Base-by-base conservation (phyloP, 805 yeast species). In the Suhomyces kilbournensis region DNA sequence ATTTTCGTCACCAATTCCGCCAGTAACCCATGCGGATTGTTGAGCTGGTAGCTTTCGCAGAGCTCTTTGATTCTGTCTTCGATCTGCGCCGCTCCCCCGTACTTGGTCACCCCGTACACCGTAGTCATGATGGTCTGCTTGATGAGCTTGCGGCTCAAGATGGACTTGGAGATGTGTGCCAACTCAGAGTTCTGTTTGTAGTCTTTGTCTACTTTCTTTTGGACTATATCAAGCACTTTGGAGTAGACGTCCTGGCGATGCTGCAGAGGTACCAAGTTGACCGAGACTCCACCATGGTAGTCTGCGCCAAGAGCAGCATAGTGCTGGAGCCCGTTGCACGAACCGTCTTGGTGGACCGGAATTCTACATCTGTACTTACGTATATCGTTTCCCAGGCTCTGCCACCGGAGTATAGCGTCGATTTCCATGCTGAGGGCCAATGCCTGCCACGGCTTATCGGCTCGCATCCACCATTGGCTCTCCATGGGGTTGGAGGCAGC, bases 321-420 rank as follows among this genome's bases (percentile, higher is more conserved):
- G 54, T 75, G 79, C 58, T 75, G 79, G 35, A 75, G 65, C 2
- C 79, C 79, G 56, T 75, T 75, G 51, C 79, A 75, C 0, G 78
- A 70, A 0, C 79, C 79, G 58, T 75, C 79, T 53, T 69, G 74
- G 48, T 74, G 77, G 7, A 75, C 63, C 0, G 78, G 74, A 17
- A 73, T 61, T 35, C 77, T 56, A 26, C 69, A 60, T 15, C 45
- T 45, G 44, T 56, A 75, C 0, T 61, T 52, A 26, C 61, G 54
- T 2, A 67, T 40, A 1, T 59, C 49, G 2, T 63, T 62, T 1
- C 66, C 69, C 3, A 50, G 30, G 14, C 54, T 52, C 2, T 40
- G 25, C 45, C 39, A 60, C 5, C 60, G 23, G 43, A 62, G 54
- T 1, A 72, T 60, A 3, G 45, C 46, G 1, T 35, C 23, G 7